Base-by-base conservation (phyloP, 129 eudicot genomes). In the Scalesia atractyloides region DNA sequence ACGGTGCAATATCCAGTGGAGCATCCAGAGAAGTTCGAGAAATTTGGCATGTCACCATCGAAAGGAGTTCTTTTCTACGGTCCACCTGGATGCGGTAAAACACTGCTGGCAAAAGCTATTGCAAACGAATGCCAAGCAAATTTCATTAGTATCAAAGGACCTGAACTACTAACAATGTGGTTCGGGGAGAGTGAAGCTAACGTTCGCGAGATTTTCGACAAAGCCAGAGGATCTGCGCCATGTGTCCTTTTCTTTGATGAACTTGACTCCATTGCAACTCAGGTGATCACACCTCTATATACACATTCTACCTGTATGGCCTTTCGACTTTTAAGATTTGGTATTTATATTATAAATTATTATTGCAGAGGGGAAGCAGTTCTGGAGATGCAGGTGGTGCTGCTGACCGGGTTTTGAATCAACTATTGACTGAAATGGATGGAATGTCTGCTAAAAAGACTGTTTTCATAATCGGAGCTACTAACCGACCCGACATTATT, bases 221-320 rank as follows among this genome's bases (percentile, higher is more conserved):
- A 56, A 22, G 81, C 76, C 33, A 62, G 81, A n/a, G 76, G 73
- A 20, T 77, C 76, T 12, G 76, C 82, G 30, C 82, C 82, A n/a
- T 78, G 82, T 63, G 82, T 78, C 16, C 76, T 78, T 39, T 78
- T 78, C 72, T 78, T 78, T 44, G 82, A 78, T n/a, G 82, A 78
- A 50, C 82, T 78, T 2, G 82, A 78, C 26, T 78, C 82, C 59
- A 63, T 78, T 63, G 82, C 76, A 24, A 70, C 76, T 13, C 72
- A 74, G 74, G 77, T 20, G 26, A 64, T 34, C 43, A 60, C 41
- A 60, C 43, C 62, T 56, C 6, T 20, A 18, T 56, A 3, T 8
- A 2, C 14, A 19, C 34, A 56, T 56, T 56, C 15, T 15, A 9
- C 2, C 20, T 7, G 9, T 7, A 59, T 26, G 43, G 14, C 41